A percentile compares a stretch with the other conserved stretches of the same genome.
Evolutionary conservation across 164 flowering plant species (phyloP).

Genomic region (Piper betle): DNA sequence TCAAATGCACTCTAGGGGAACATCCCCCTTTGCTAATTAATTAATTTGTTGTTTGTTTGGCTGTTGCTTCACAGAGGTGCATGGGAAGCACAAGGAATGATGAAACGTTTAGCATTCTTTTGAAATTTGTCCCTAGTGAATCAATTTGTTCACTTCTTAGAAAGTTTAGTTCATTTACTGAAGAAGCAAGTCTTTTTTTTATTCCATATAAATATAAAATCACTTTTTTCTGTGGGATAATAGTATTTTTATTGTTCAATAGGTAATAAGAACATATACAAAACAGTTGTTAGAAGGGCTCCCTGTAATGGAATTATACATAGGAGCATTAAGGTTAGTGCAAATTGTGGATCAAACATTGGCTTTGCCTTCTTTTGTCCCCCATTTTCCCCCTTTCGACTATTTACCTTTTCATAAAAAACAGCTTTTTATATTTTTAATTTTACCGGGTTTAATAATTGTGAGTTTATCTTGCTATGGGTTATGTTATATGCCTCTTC

Average conservation of each 20-base stretch:
- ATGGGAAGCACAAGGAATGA: slow-evolving; percentile 91
- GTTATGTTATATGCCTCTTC: too few species aligned
- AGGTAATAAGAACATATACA: slow-evolving; percentile 88
- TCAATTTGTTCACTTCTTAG: slow-evolving; percentile 90
- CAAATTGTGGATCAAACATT: neutral
- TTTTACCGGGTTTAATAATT: too few species aligned
- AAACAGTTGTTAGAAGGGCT: slow-evolving; percentile 72
- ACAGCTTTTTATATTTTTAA: too few species aligned
- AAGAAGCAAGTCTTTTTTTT: slow-evolving; percentile 46
- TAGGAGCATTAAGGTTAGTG: slow-evolving; percentile 77
- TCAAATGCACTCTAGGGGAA: neutral
- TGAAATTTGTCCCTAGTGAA: slow-evolving; percentile 99
- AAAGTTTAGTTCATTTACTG: slow-evolving; percentile 94
- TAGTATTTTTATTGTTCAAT: slow-evolving; percentile 12
- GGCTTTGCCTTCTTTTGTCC: too few species aligned
- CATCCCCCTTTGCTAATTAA: too few species aligned
- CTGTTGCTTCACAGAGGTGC: slow-evolving; percentile 49
- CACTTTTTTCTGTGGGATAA: too few species aligned
- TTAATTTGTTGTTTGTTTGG: neutral
- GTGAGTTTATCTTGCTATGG: too few species aligned
- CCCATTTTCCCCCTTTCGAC: neutral
- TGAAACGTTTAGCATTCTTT: slow-evolving; percentile 64
- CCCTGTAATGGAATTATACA: slow-evolving; percentile 90
- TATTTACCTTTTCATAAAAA: too few species aligned
- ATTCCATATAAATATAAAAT: neutral